Evolutionary conservation across 2,329 filamentous ascomycete genomes (phyloP), one percentile per base, ranked within the genome.

Genomic region (Lasiodiplodia gonubiensis): DNA sequence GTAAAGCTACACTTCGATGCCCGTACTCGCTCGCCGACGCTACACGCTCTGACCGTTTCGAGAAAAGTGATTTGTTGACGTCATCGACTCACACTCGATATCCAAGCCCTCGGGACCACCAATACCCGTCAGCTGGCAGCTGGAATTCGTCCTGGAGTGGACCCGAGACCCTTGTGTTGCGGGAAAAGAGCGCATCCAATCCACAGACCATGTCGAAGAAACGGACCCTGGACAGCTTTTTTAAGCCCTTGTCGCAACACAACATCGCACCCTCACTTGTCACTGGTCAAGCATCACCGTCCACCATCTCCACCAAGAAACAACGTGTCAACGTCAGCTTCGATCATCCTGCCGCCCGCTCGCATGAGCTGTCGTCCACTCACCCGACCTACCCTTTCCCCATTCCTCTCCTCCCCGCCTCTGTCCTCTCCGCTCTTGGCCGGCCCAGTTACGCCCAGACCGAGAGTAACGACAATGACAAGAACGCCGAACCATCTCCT

Each of bases 151-250:
- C 35, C n/a, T 37, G 27, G 11, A 42, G n/a, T n/a, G 23, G 12
- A 11, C 55, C 39, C n/a, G 55, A 60, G 39, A 60, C 55, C 55
- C 55, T 7, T 60, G 55, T 35, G 23, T 30, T 21, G 35, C 55
- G 46, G 11, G 21, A 52, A 12, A 52, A 27, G 48, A 18, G 11
- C 48, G 48, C 48, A 21, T 12, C 53, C 33, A 8, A 42, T n/a
- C n/a, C n/a, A 35, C 46, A 37, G n/a, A 63, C 59, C 52, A 59
- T 64, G 59, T 70, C 72, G 69, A 80, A 80, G 69, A 89, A 90
- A 74, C 84, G 90, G 67, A 91, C 90, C 0, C 81, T 93, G 1
- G 89, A 92, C 69, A 80, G 85, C 12, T 93, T 92, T 80, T 92
- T 93, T 77, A 80, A 82, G 35, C 83, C 85, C 1, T 74, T 81